Conservation (phyloP, 495 filamentous ascomycete genomes). For the Hypoxylon lienhwacheense region DNA sequence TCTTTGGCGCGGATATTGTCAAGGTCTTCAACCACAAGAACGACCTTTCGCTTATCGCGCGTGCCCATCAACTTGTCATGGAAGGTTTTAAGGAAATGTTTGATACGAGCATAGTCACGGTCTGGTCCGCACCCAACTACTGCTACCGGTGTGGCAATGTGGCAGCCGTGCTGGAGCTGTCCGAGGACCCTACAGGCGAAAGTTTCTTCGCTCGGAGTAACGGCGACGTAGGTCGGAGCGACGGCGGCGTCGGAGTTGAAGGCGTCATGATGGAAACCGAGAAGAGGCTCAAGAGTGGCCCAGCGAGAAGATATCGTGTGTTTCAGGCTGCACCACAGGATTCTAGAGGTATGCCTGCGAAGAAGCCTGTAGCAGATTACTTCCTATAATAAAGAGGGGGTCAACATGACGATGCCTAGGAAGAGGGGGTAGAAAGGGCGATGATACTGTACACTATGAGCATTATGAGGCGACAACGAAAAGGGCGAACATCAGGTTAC, state of each 20-base stretch:
- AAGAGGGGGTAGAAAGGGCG: too few relatives aligned
- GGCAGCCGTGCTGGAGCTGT: constrained; percentile 89
- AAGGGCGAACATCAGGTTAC: too few relatives aligned
- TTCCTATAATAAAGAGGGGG: too few relatives aligned
- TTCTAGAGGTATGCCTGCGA: constrained; percentile 95
- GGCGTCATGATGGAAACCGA: constrained; percentile 50
- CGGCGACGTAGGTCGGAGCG: constrained; percentile 68
- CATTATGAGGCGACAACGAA: not conserved
- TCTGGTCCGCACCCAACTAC: constrained; percentile 97
- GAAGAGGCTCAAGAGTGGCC: constrained; percentile 57
- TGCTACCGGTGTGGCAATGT: constrained; percentile 98
- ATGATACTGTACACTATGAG: constrained; percentile 29
- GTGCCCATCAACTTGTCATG: constrained; percentile 98
- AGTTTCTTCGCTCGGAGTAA: constrained; percentile 77
- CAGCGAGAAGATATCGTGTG: constrained; percentile 88
- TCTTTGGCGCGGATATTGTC: constrained; percentile 96
- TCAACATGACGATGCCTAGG: too few relatives aligned
- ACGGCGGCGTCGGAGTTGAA: constrained; percentile 38
- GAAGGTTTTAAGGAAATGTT: constrained; percentile 99
- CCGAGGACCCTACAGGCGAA: constrained; percentile 77
- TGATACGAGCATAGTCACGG: constrained; percentile 89
- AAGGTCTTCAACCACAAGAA: constrained; percentile 94
- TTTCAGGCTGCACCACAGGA: constrained; percentile 98
- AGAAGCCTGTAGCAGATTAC: constrained; percentile 98
- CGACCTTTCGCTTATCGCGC: constrained; percentile 85